Conservation (phyloP, 2,329 filamentous ascomycete genomes). For the Ilyonectria sp. region DNA sequence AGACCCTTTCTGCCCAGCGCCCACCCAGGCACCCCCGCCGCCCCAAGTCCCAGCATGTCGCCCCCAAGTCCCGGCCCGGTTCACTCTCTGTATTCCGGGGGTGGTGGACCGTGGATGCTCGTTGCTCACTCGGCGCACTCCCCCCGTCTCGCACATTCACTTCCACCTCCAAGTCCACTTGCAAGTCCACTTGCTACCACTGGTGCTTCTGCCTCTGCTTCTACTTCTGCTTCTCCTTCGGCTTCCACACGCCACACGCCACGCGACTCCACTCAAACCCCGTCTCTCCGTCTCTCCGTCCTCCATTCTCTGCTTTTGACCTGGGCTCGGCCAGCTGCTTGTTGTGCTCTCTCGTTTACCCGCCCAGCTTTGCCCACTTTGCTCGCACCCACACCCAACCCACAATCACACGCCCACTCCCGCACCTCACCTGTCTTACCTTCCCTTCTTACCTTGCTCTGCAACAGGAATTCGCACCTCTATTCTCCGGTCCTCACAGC, state of each 20-base stretch:
- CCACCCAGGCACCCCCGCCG: constrained; percentile 23
- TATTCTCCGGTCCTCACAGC: constrained; percentile 2
- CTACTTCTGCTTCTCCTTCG: neutral
- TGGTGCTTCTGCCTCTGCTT: constrained; percentile 6
- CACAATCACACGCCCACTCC: constrained; percentile 17
- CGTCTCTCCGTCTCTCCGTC: constrained; percentile 14
- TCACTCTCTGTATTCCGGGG: constrained; percentile 21
- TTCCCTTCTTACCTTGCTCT: constrained; percentile 21
- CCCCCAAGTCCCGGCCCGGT: constrained; percentile 35
- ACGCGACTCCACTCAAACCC: constrained; percentile 16
- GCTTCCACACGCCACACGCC: constrained; percentile 9
- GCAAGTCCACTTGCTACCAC: neutral
- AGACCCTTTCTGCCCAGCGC: constrained; percentile 32
- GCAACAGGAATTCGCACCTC: constrained; percentile 6
- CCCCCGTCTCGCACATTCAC: constrained; percentile 21
- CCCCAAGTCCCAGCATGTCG: neutral
- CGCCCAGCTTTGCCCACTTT: constrained; percentile 10
- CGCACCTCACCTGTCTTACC: constrained; percentile 20
- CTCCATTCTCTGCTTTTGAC: constrained; percentile 4
- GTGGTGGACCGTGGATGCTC: constrained; percentile 10
- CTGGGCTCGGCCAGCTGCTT: constrained; percentile 13
- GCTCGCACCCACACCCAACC: constrained; percentile 15
- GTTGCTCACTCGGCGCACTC: constrained; percentile 6
- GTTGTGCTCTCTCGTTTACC: constrained; percentile 17
- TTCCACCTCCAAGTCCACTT: neutral